Conservation (phyloP, 345 rosid genomes). For the Ailanthus altissimus region DNA sequence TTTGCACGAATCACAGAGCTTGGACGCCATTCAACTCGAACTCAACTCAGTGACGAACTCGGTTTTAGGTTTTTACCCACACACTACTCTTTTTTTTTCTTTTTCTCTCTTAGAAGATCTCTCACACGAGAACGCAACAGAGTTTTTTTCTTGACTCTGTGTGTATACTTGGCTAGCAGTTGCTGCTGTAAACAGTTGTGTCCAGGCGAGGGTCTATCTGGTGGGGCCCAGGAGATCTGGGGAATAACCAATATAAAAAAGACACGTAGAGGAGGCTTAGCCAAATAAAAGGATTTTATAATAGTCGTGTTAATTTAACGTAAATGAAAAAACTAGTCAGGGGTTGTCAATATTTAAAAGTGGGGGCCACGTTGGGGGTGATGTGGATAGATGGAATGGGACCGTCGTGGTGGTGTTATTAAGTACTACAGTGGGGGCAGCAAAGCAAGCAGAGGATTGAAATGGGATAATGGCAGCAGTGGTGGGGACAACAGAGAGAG, state of each 20-base stretch:
- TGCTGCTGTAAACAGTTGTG: conserved; percentile 6
- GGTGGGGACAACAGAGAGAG: no score
- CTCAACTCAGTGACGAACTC: background rate
- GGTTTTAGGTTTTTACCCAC: background rate
- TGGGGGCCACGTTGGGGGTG: conserved; percentile 8
- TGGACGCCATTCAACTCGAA: conserved; percentile 85
- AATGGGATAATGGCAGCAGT: no score
- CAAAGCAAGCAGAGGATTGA: background rate
- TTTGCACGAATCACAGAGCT: conserved; percentile 90
- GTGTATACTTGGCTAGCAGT: conserved; percentile 18
- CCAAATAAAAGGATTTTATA: conserved; percentile 37
- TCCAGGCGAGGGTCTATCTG: conserved; percentile 42
- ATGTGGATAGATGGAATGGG: background rate
- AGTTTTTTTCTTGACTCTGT: background rate
- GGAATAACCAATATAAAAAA: conserved; percentile 3
- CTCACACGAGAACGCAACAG: background rate
- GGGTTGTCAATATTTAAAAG: background rate
- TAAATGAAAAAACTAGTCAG: background rate
- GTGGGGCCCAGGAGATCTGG: conserved; percentile 66
- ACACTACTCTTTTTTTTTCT: background rate
- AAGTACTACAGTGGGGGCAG: background rate
- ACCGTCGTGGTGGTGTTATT: background rate
- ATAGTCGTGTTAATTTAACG: background rate
- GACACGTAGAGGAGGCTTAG: conserved; percentile 61
- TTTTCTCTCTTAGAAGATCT: background rate